Base-by-base conservation (phyloP, 306 rosid genomes). In the Acmispon strigosus region DNA sequence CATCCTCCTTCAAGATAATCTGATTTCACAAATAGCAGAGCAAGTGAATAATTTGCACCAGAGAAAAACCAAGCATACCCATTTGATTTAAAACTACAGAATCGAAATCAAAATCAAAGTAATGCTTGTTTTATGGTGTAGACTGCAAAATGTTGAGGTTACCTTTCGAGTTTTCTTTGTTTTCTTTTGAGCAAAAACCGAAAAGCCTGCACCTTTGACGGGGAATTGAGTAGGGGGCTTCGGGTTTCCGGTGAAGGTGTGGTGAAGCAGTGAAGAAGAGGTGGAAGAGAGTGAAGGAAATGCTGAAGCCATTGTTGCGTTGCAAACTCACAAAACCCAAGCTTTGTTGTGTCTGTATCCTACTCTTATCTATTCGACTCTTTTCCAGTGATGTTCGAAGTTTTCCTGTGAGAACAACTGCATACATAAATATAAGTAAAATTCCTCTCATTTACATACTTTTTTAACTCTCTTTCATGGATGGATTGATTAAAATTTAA, bases 1-100 rank as follows among this genome's bases (percentile, higher is more conserved):
- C 78, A 75, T 94, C 97, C 74, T 94, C 99, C 86, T 91, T 94
- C 78, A 89, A 71, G 60, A 91, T 87, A 18, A 94, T 85, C 97
- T 91, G 85, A 70, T 51, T 81, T 76, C 83, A 77, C 45, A 83
- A 60, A 37, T 48, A 57, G 15, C 60, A 34, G 16, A 32, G 36
- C 45, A 62, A 78, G 18, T 48, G 0, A 62, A 16, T 27, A 19
- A 66, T 16, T 36, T 18, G 36, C 67, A n/a, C 7, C 17, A 54
- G 42, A 39, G 27, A 51, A 17, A 62, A 62, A 55, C 7, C 16
- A 64, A 54, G 63, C 19, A 47, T 19, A 48, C 74, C 65, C 78
- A 63, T 3, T 57, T 76, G 37, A 2, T 14, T 7, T 15, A 12
- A 5, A 50, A 10, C 69, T 9, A n/a, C 24, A 13, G 10, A 51